Evolutionary conservation across 2,329 filamentous ascomycete genomes (phyloP).

Genomic region (Alternaria arbusti): DNA sequence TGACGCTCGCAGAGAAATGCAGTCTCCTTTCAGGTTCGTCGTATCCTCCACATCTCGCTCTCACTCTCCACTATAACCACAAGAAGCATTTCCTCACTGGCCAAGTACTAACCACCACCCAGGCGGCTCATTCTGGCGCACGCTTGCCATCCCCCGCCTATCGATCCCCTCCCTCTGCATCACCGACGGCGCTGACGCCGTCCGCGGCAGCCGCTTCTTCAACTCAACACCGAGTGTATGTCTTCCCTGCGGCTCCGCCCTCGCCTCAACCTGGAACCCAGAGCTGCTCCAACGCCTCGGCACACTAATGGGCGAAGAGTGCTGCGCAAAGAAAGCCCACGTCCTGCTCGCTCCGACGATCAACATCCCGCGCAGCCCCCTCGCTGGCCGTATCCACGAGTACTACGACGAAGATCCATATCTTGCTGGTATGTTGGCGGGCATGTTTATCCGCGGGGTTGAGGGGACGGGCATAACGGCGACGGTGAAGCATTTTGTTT

Average conservation of each 20-base stretch:
- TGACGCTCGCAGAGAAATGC: too few relatives aligned
- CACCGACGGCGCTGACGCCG: slow-evolving; percentile 70
- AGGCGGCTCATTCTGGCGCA: slow-evolving; percentile 63
- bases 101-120: too few relatives aligned
- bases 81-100: too few relatives aligned
- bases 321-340: slow-evolving; percentile 19
- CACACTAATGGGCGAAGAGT: slow-evolving; percentile 28
- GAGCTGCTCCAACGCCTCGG: not conserved
- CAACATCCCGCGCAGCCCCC: slow-evolving; percentile 23
- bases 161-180: slow-evolving; percentile 33
- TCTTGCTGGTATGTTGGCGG: slow-evolving; percentile 11
- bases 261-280: not conserved
- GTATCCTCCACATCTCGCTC: too few relatives aligned
- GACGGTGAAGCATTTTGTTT: slow-evolving; percentile 68
- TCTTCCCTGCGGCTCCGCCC: not conserved
- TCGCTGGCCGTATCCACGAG: slow-evolving; percentile 21
- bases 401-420: slow-evolving; percentile 18
- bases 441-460: slow-evolving; percentile 36
- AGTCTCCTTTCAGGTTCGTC: too few relatives aligned
- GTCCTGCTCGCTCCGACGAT: slow-evolving; percentile 32
- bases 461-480: slow-evolving; percentile 51
- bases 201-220: slow-evolving; percentile 65
- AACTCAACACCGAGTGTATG: not conserved
- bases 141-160: slow-evolving; percentile 61
- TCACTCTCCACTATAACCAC: too few relatives aligned